These are phyloP conservation scores for Ramalina peruviana DNA, from an alignment of 495 filamentous ascomycete genomes.

Conservation along the genomic window DNA sequence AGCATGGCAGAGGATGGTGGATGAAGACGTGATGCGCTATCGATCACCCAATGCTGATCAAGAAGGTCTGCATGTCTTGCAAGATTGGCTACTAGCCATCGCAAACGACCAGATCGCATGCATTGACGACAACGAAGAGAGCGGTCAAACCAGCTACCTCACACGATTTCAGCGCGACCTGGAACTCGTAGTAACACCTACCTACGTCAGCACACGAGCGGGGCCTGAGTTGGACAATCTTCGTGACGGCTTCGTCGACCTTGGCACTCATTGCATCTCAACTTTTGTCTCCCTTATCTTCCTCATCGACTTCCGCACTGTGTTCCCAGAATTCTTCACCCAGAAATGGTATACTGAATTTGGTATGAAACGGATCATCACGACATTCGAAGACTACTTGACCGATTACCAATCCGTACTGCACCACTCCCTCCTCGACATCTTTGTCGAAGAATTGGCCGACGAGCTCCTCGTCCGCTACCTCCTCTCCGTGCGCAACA, in stretches of 20 bases:
- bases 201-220: constrained; percentile 59
- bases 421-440: constrained; percentile 73
- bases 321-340: constrained; percentile 84
- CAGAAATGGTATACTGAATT: constrained; percentile 69
- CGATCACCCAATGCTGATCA: constrained; percentile 43
- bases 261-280: constrained; percentile 77
- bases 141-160: constrained; percentile 59
- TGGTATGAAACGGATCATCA: constrained; percentile 76
- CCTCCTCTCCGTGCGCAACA: constrained; percentile 76
- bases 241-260: constrained; percentile 82
- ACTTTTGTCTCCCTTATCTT: constrained; percentile 79
- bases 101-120: constrained; percentile 98
- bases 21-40: constrained; percentile 70
- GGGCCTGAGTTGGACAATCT: constrained; percentile 58
- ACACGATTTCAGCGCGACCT: constrained; percentile 68
- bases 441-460: constrained; percentile 77
- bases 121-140: constrained; percentile 75
- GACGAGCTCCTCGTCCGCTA: constrained; percentile 82
- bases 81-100: constrained; percentile 92
- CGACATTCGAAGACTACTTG: constrained; percentile 90
- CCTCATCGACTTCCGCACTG: constrained; percentile 64
- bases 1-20: constrained; percentile 73
- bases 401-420: constrained; percentile 67
- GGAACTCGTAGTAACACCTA: constrained; percentile 60
- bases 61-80: constrained; percentile 67